Conservation (phyloP, 116 monocot species). For the Papilionanthe hybrid region DNA sequence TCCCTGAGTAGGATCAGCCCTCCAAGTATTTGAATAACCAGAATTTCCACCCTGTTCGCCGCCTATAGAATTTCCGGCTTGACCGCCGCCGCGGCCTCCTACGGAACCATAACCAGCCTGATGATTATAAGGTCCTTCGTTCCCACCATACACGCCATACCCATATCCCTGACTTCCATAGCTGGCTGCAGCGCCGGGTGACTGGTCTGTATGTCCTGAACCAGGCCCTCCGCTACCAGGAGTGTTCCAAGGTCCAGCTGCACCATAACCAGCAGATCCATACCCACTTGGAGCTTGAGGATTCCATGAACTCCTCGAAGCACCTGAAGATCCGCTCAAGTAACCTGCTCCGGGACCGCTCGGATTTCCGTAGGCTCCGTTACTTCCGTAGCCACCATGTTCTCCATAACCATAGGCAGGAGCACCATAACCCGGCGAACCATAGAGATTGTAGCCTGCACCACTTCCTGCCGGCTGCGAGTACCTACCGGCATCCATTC, state of each 20-base stretch:
- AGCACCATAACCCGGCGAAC: constrained; percentile 58
- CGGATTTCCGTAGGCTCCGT: constrained; percentile 70
- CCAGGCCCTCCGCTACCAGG: constrained; percentile 20
- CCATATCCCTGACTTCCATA: constrained; percentile 83
- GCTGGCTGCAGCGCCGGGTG: constrained; percentile 28
- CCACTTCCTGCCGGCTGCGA: constrained; percentile 51
- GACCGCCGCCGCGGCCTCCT: constrained; percentile 34
- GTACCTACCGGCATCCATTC: constrained; percentile 55
- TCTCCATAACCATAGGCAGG: constrained; percentile 52
- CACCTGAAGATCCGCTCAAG: constrained; percentile 43
- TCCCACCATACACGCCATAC: constrained; percentile 68
- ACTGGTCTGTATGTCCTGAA: constrained; percentile 33
- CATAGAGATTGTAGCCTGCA: constrained; percentile 57
- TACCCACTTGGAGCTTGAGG: constrained; percentile 55
- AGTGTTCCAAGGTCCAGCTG: constrained; percentile 36
- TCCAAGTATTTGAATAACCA: constrained; percentile 67
- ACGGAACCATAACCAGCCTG: constrained; percentile 54
- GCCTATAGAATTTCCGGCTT: constrained; percentile 7
- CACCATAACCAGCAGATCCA: constrained; percentile 32
- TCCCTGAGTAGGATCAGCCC: constrained; percentile 58
- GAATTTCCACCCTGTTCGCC: constrained; percentile 19
- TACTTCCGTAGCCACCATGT: constrained; percentile 48
- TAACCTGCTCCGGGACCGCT: constrained; percentile 50
- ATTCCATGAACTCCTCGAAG: constrained; percentile 57
- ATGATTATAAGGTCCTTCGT: constrained; percentile 40